Percentiles rank a stretch among this genome's conserved stretches.
These are phyloP conservation scores for Calonectria pauciramosa DNA, from an alignment of 2,329 filamentous ascomycete genomes.

Conservation along the genomic window DNA sequence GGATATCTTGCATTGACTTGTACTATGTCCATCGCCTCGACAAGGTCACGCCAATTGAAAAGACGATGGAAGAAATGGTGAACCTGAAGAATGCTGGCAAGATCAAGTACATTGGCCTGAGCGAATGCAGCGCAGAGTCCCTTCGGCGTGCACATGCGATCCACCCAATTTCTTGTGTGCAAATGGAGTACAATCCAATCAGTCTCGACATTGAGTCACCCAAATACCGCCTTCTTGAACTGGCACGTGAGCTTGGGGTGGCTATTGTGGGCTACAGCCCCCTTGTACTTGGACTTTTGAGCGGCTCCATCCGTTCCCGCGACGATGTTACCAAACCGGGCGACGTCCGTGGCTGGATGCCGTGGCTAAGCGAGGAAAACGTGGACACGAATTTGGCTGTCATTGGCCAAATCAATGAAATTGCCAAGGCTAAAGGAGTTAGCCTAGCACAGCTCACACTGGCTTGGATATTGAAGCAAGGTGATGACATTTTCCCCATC, in stretches of 20 bases:
- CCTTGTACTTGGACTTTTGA: slow-evolving; percentile 69
- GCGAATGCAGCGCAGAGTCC: background rate
- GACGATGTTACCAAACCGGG: background rate
- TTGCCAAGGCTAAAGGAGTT: background rate
- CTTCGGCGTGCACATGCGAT: slow-evolving; percentile 60
- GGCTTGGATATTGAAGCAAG: background rate
- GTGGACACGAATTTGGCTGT: background rate
- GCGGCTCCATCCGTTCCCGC: slow-evolving; percentile 49
- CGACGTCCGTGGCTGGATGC: background rate
- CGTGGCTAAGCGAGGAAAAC: background rate
- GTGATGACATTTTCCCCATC: background rate
- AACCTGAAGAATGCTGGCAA: slow-evolving; percentile 60
- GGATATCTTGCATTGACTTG: slow-evolving; percentile 65
- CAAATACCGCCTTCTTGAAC: slow-evolving; percentile 60
- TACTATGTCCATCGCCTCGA: slow-evolving; percentile 64
- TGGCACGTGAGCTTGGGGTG: slow-evolving; percentile 68
- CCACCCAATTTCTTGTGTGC: slow-evolving; percentile 62
- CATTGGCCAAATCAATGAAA: background rate
- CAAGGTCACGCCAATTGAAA: slow-evolving; percentile 56
- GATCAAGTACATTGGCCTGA: slow-evolving; percentile 63
- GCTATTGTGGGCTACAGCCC: slow-evolving; percentile 69
- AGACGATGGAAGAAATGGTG: slow-evolving; percentile 62
- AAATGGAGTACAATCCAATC: slow-evolving; percentile 68
- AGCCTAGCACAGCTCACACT: background rate
- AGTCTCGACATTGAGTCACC: slow-evolving; percentile 70